Evolutionary conservation across 768 basidiomycete species (phyloP), one percentile per base, ranked within the genome.

Genomic region (Cyathus striatus): DNA sequence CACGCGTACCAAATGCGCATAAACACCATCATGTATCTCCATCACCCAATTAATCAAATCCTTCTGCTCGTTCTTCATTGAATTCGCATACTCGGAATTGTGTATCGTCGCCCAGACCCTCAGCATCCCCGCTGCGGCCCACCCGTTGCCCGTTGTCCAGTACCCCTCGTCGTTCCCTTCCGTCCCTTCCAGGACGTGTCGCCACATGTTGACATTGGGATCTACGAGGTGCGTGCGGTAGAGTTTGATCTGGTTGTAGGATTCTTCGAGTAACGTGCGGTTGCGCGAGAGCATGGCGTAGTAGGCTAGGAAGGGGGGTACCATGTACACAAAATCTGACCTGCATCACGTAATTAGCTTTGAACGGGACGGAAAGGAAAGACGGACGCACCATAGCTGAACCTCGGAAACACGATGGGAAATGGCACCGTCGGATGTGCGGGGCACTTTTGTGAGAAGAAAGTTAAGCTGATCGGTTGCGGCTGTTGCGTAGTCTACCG

Each of bases 41-140:
- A 62, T 59, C 4, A 81, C 67, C 89, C 90, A 91, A 14, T 57
- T 59, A 1, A 65, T 64, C 6, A 92, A 68, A 44, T 88, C 78
- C 0, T 59, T 63, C 49, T 79, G 76, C 56, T 89, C 65, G 14
- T 54, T 62, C 40, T 68, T 55, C 45, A 89, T 59, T 5, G 61
- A 55, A 23, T 64, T 64, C 1, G 73, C 65, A 47, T 68, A 88
- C 38, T 72, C 62, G 0, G 86, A 86, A 23, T 76, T 64, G 49
- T 76, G 68, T 44, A 91, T 82, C 1, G 88, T 91, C 2, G 76
- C 81, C 1, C 86, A 68, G 2, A 93, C 91, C 5, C 91, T 81
- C 7, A 89, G 66, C 75, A 91, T 91, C 1, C 92, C 91, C 13
- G 81, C 85, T 0, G 89, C 88, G 0, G 86, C 92, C 92, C 92